Percentiles rank a stretch among this genome's conserved stretches.
Conservation (phyloP, 2,329 filamentous ascomycete species). For the Colletotrichum chlorophyti region DNA sequence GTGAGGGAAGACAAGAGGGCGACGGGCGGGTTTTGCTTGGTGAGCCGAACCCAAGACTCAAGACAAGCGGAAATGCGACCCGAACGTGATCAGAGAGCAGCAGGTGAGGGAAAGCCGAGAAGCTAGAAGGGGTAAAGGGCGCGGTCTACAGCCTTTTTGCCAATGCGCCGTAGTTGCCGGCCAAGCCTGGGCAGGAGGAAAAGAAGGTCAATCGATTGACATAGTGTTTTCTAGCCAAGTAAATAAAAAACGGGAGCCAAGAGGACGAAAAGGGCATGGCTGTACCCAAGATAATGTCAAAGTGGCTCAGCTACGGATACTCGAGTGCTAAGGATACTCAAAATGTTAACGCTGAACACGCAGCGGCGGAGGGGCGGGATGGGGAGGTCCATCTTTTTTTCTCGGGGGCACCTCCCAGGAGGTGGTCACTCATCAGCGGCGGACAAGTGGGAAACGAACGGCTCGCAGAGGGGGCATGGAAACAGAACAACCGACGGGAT, state of each 20-base stretch:
- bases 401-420: no score
- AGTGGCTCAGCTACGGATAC: no score
- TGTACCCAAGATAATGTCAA: no score
- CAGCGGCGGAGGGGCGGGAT: background rate
- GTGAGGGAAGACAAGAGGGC: background rate
- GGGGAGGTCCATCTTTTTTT: background rate
- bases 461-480: background rate
- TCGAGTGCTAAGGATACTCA: no score
- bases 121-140: background rate
- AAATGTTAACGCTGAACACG: no score
- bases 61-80: background rate
- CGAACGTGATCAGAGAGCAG: background rate
- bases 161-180: slow-evolving; percentile 28
- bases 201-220: slow-evolving; percentile 9
- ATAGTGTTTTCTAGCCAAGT: slow-evolving; percentile 23
- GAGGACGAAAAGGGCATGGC: slow-evolving; percentile 12
- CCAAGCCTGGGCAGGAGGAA: slow-evolving; percentile 26
- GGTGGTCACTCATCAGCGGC: no score
- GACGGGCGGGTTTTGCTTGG: background rate
- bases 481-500: background rate
- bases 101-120: background rate
- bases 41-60: background rate
- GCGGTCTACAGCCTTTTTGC: background rate
- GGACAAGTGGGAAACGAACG: background rate
- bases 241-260: slow-evolving; percentile 25